Conservation (phyloP, 306 rosid genomes). For the Fagus crenata region DNA sequence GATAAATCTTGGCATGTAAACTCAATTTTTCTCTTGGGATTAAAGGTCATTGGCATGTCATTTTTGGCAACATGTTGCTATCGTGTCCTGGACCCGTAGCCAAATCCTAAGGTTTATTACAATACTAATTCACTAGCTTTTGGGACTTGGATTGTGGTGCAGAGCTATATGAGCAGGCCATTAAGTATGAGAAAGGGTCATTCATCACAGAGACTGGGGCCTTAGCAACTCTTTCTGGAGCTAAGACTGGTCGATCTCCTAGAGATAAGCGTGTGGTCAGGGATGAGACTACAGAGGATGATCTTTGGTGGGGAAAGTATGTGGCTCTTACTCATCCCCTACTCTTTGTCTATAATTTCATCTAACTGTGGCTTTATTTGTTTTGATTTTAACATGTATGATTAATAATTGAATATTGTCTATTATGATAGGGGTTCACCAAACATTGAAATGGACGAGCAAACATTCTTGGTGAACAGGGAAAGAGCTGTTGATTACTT, state of each 20-base stretch:
- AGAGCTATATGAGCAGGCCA: slow-evolving; percentile 90
- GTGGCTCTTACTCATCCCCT: slow-evolving; percentile 15
- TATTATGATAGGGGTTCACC: slow-evolving; percentile 71
- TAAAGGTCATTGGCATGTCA: too few relatives aligned
- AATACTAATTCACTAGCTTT: background rate
- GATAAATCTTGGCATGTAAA: too few relatives aligned
- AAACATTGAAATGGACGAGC: slow-evolving; percentile 94
- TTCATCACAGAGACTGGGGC: slow-evolving; percentile 79
- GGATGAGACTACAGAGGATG: slow-evolving; percentile 63
- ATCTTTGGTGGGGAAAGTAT: slow-evolving; percentile 99
- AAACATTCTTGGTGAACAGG: slow-evolving; percentile 80
- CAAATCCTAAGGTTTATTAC: background rate
- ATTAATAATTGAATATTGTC: background rate
- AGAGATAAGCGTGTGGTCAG: slow-evolving; percentile 86
- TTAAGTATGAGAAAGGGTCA: slow-evolving; percentile 86
- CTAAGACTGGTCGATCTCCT: slow-evolving; percentile 92
- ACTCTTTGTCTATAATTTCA: background rate
- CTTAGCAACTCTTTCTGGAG: slow-evolving; percentile 90
- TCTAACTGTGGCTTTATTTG: background rate
- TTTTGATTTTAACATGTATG: background rate
- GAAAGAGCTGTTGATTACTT: slow-evolving; percentile 95
- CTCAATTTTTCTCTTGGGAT: too few relatives aligned
- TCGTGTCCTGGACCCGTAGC: too few relatives aligned
- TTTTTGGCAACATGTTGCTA: too few relatives aligned
- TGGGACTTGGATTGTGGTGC: slow-evolving; percentile 14